These are phyloP conservation scores for Apophysomyces elegans DNA, from an alignment of 371 early-diverging fungal genomes.

Conservation along the genomic window DNA sequence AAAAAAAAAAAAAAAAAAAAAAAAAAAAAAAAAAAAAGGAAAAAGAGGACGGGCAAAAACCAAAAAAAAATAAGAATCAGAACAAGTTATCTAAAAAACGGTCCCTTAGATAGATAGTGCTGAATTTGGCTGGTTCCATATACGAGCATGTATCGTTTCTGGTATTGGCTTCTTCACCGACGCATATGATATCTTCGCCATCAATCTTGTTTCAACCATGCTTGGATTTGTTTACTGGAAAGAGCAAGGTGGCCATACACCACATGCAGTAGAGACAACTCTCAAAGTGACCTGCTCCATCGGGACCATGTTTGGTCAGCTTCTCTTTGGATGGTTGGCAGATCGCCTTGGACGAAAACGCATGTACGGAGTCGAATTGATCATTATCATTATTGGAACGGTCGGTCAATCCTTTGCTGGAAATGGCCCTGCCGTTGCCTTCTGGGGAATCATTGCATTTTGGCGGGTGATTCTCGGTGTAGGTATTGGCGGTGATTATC, in stretches of 20 bases:
- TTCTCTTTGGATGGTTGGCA: conserved; percentile 78
- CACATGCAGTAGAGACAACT: conserved; percentile 62
- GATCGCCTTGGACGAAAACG: conserved; percentile 82
- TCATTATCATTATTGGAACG: conserved; percentile 77
- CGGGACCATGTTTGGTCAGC: conserved; percentile 82
- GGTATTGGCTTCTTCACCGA: conserved; percentile 92
- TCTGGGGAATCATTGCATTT: conserved; percentile 68
- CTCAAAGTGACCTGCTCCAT: conserved; percentile 77
- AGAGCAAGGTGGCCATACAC: conserved; percentile 45
- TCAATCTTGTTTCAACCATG: conserved; percentile 80
- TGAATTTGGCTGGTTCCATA: conserved; percentile 79
- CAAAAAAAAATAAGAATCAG: background rate
- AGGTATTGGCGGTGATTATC: conserved; percentile 85
- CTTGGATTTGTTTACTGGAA: conserved; percentile 72
- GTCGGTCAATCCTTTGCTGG: conserved; percentile 78
- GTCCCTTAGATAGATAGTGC: conserved; percentile 52
- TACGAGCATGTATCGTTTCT: conserved; percentile 84
- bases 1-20: no score
- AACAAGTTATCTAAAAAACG: background rate
- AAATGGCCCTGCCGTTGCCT: conserved; percentile 53
- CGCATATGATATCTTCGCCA: conserved; percentile 88
- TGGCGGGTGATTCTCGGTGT: conserved; percentile 84
- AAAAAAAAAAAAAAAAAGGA: background rate
- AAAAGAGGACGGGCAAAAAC: background rate
- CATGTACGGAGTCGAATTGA: conserved; percentile 85